Conservation (phyloP, 2,329 filamentous ascomycete species). For the Fonsecaea erecta region DNA sequence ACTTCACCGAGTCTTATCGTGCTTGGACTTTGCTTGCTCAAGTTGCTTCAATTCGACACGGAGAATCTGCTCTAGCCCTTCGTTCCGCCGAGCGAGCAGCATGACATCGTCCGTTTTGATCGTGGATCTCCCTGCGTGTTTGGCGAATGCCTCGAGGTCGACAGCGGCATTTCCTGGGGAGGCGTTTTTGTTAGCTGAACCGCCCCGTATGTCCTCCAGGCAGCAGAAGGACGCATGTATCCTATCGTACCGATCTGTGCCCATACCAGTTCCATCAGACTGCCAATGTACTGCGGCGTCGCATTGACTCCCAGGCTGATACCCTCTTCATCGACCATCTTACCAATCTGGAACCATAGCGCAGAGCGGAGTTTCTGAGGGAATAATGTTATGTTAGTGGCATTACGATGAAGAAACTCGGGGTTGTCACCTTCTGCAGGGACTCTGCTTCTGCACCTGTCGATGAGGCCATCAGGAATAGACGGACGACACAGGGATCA, state of each 20-base stretch:
- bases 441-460: conserved; percentile 23
- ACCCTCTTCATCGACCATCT: conserved; percentile 86
- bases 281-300: conserved; percentile 87
- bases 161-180: conserved; percentile 57
- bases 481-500: not conserved
- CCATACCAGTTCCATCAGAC: conserved; percentile 85
- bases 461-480: conserved; percentile 15
- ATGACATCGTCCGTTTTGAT: conserved; percentile 87
- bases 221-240: not conserved
- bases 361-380: conserved; percentile 67
- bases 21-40: conserved; percentile 33
- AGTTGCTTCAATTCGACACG: conserved; percentile 29
- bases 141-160: conserved; percentile 69
- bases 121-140: conserved; percentile 79
- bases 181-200: not conserved
- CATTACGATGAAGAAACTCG: not conserved
- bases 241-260: conserved; percentile 73
- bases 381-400: not conserved
- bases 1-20: conserved; percentile 25
- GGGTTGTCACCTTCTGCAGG: conserved; percentile 19
- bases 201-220: not conserved
- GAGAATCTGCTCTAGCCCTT: conserved; percentile 78
- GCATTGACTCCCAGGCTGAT: conserved; percentile 76
- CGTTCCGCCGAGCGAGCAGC: conserved; percentile 83
- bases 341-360: conserved; percentile 81